These are phyloP conservation scores for Alternaria sp. DNA, from an alignment of 2,329 filamentous ascomycete genomes.

Conservation along the genomic window DNA sequence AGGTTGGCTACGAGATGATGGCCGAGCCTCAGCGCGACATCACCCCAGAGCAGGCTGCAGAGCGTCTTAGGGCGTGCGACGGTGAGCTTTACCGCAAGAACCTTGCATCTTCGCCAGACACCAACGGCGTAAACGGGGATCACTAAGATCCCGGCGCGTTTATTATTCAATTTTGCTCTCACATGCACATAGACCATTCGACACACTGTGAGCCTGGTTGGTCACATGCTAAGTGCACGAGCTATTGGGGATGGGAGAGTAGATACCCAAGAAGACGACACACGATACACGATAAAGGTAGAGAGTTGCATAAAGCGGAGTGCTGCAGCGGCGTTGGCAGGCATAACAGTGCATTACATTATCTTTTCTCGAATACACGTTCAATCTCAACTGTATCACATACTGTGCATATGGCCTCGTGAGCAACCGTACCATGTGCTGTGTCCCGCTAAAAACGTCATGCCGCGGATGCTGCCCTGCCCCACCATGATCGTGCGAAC, in stretches of 20 bases:
- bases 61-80: constrained; percentile 74
- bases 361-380: not conserved
- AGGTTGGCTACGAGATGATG: constrained; percentile 96
- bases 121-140: constrained; percentile 24
- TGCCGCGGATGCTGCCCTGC: constrained; percentile 12
- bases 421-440: not conserved
- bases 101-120: constrained; percentile 18
- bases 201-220: not conserved
- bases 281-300: constrained; percentile 1
- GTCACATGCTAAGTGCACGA: not conserved
- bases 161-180: not conserved
- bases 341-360: not conserved
- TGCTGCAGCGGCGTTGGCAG: not conserved
- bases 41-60: constrained; percentile 92
- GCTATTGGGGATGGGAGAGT: not conserved
- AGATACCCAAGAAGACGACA: not conserved
- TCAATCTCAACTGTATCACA: not conserved
- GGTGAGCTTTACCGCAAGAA: constrained; percentile 83
- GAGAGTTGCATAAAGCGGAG: not conserved
- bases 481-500: constrained; percentile 14
- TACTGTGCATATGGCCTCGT: not conserved
- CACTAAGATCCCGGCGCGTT: not conserved
- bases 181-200: not conserved
- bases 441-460: constrained; percentile 11
- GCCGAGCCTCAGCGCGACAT: constrained; percentile 98